Evolutionary conservation across 768 basidiomycete genomes (phyloP).

Genomic region (Suillus ampliporus): DNA sequence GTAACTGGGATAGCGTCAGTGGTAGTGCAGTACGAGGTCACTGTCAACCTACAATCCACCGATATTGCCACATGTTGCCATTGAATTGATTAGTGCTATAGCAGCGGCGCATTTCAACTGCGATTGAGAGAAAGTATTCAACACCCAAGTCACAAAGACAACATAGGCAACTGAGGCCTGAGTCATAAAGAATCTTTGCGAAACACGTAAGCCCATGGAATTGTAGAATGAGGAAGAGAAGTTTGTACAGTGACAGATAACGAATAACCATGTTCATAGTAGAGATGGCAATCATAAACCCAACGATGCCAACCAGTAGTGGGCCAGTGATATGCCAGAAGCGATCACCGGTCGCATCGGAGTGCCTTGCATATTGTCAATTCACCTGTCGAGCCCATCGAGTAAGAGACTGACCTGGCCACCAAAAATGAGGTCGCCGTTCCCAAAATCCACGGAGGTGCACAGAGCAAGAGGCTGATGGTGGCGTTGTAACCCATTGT

Average conservation of each 20-base stretch:
- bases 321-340: constrained; percentile 70
- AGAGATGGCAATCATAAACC: constrained; percentile 66
- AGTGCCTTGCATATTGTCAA: constrained; percentile 53
- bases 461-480: constrained; percentile 72
- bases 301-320: constrained; percentile 61
- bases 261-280: constrained; percentile 66
- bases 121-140: constrained; percentile 69
- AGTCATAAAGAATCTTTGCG: constrained; percentile 73
- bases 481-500: constrained; percentile 72
- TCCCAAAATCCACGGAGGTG: constrained; percentile 74
- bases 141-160: constrained; percentile 59
- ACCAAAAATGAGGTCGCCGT: constrained; percentile 59
- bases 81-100: constrained; percentile 78
- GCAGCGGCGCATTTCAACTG: constrained; percentile 86
- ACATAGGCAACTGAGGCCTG: constrained; percentile 74
- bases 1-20: constrained; percentile 44
- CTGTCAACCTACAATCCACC: constrained; percentile 67
- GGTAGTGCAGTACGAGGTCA: neutral
- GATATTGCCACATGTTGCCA: constrained; percentile 82
- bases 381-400: neutral
- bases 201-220: constrained; percentile 1
- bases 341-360: constrained; percentile 72
- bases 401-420: constrained; percentile 45
- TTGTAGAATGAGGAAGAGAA: neutral
- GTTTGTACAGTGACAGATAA: constrained; percentile 64